A percentile compares a stretch with the other conserved stretches of the same genome.
phyloP scores from a whole-genome alignment of 768 basidiomycete species.

The Pseudohyphozyma bogoriensis region DNA sequence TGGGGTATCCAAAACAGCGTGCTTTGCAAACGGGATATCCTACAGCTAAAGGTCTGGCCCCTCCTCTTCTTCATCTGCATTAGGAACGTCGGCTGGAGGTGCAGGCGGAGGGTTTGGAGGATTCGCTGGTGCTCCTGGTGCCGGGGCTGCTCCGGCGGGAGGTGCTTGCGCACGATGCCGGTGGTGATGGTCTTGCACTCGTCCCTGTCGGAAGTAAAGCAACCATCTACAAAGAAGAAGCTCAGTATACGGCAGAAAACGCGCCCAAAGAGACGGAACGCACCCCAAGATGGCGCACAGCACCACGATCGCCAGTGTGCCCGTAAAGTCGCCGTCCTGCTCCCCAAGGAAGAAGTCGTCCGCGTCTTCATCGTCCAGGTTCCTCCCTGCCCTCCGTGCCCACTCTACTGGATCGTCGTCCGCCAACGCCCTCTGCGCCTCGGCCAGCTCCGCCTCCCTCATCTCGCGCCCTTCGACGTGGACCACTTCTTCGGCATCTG shows the following conservation, averaged over 20 bases:
- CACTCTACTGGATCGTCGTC: conserved; percentile 48
- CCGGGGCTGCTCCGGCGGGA: background rate
- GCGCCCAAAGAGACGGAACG: conserved; percentile 47
- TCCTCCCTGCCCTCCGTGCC: conserved; percentile 54
- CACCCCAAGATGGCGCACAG: conserved; percentile 63
- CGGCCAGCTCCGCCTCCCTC: conserved; percentile 42
- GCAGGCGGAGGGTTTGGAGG: background rate
- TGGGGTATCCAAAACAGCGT: too few species aligned
- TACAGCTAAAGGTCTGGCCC: too few species aligned
- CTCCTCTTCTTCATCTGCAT: too few species aligned
- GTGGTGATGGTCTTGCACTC: background rate
- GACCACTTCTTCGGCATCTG: background rate
- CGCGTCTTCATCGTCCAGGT: conserved; percentile 53
- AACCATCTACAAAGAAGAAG: conserved; percentile 11
- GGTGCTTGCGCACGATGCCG: background rate
- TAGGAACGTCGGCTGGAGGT: too few species aligned
- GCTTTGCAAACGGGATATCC: too few species aligned
- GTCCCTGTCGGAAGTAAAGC: conserved; percentile 26
- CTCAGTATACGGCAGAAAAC: too few species aligned
- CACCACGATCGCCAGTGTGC: conserved; percentile 66
- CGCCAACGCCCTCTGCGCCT: conserved; percentile 26
- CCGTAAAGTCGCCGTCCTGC: conserved; percentile 62
- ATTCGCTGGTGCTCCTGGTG: background rate
- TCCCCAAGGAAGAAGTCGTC: conserved; percentile 69
- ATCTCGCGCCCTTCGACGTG: background rate